Evolutionary conservation across 2,329 filamentous ascomycete genomes (phyloP).

Genomic region (Neocucurbitaria cava): DNA sequence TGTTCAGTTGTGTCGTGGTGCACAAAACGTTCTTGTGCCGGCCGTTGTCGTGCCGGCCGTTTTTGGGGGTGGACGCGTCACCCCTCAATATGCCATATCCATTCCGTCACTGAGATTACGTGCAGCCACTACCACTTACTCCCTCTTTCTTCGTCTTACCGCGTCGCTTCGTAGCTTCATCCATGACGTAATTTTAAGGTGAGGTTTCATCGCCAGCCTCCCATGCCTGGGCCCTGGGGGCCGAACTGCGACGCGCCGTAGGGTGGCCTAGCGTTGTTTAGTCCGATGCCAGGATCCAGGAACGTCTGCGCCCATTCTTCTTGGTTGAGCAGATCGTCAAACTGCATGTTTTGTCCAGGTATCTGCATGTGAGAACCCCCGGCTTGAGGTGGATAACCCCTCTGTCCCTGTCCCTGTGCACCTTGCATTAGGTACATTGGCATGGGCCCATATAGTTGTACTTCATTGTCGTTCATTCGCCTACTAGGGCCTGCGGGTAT

Average conservation of each 20-base stretch:
- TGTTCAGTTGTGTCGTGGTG: background rate
- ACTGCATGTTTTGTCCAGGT: constrained; percentile 36
- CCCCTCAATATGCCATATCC: background rate
- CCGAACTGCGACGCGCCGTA: constrained; percentile 27
- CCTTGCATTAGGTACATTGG: constrained; percentile 73
- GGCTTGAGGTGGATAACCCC: constrained; percentile 35
- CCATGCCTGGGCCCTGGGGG: constrained; percentile 27
- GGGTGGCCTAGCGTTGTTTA: constrained; percentile 30
- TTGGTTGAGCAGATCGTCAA: constrained; percentile 48
- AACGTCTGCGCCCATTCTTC: constrained; percentile 52
- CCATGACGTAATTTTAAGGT: background rate
- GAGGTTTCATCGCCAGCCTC: constrained; percentile 22
- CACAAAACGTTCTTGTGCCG: background rate
- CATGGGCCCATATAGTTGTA: constrained; percentile 73
- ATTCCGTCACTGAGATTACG: background rate
- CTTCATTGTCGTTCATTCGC: constrained; percentile 67
- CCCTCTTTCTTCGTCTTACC: background rate
- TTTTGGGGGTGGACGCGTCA: background rate
- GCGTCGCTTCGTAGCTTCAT: background rate
- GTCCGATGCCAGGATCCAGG: constrained; percentile 42
- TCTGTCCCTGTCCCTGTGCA: constrained; percentile 32
- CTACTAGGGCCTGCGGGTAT: constrained; percentile 21
- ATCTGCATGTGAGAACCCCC: constrained; percentile 29
- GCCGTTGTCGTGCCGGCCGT: background rate
- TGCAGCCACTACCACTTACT: background rate